These are phyloP conservation scores for Medakamo hakoo DNA, from an alignment of 139 green algal genomes.

Conservation along the genomic window DNA sequence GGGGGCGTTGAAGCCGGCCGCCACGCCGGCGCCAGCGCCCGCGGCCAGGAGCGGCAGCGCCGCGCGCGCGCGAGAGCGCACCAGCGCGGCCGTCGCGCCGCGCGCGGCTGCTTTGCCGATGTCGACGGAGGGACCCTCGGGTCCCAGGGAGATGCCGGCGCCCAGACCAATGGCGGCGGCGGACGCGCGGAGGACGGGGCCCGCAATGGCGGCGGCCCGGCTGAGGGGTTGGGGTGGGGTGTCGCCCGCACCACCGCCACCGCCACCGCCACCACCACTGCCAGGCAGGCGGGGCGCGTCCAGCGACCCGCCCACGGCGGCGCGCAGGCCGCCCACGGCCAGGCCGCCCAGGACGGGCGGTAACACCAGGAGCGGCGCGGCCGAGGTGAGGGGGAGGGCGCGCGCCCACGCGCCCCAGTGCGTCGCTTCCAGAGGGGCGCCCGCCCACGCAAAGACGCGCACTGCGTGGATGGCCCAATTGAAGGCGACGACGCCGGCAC, in stretches of 20 bases:
- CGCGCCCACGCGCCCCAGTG: constrained; percentile 1
- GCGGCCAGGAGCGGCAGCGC: constrained; percentile 64
- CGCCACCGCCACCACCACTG: constrained; percentile 2
- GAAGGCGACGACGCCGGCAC: constrained; percentile 31
- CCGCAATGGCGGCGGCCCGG: background rate
- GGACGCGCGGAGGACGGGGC: constrained; percentile 1
- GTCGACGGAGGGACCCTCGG: constrained; percentile 87
- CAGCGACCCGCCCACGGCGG: constrained; percentile 3
- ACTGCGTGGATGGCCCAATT: constrained; percentile 30
- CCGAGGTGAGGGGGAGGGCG: constrained; percentile 3
- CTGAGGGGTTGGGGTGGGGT: background rate
- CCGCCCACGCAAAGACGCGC: constrained; percentile 13
- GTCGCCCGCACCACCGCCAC: constrained; percentile 1
- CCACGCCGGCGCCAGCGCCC: constrained; percentile 71
- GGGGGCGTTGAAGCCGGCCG: constrained; percentile 87
- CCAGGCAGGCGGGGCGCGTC: background rate
- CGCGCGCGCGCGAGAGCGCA: constrained; percentile 10
- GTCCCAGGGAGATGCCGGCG: constrained; percentile 66
- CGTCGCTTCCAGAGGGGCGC: background rate
- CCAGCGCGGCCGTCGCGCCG: constrained; percentile 31
- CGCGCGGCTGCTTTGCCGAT: constrained; percentile 62
- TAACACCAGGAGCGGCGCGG: constrained; percentile 14
- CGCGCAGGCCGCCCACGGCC: constrained; percentile 9
- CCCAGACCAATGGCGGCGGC: constrained; percentile 63
- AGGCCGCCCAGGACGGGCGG: constrained; percentile 14